A percentile compares a stretch with the other conserved stretches of the same genome.
phyloP scores from a whole-genome alignment of 2,329 filamentous ascomycete species.

The Monosporascus sp. region DNA sequence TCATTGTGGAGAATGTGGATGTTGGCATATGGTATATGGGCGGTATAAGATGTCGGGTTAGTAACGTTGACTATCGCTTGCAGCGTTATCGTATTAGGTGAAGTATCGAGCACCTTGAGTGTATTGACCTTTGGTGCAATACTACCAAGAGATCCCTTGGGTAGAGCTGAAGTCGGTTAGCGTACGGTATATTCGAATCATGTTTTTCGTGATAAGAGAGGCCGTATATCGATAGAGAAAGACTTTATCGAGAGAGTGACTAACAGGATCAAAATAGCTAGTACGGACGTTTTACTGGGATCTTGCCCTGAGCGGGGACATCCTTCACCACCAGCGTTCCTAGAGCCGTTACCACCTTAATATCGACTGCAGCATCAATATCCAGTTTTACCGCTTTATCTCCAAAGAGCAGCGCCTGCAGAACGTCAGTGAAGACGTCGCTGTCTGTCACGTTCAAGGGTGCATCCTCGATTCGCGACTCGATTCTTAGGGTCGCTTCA shows the following conservation, averaged over 20 bases:
- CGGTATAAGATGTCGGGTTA: constrained; percentile 85
- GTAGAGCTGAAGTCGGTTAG: constrained; percentile 49
- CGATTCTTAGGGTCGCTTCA: constrained; percentile 62
- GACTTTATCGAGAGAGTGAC: constrained; percentile 23
- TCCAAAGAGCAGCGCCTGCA: constrained; percentile 77
- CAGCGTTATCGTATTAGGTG: constrained; percentile 63
- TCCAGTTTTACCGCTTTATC: constrained; percentile 62
- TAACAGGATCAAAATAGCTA: constrained; percentile 42
- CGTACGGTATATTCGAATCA: constrained; percentile 5
- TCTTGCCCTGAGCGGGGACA: constrained; percentile 77
- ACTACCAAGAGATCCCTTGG: constrained; percentile 42
- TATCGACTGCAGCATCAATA: constrained; percentile 76
- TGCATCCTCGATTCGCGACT: constrained; percentile 70
- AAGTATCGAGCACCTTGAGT: constrained; percentile 68
- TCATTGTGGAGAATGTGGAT: constrained; percentile 70
- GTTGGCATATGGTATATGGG: constrained; percentile 72
- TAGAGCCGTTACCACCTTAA: constrained; percentile 74
- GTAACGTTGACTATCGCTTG: constrained; percentile 73
- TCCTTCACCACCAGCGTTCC: constrained; percentile 75
- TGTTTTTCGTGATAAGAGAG: constrained; percentile 5
- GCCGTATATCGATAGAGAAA: constrained; percentile 13
- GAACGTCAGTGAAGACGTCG: constrained; percentile 70
- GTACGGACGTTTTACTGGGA: constrained; percentile 91
- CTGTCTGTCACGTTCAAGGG: constrained; percentile 79
- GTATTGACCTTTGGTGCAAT: constrained; percentile 62